Conservation (phyloP, 345 rosid species). For the Boechera stricta region DNA sequence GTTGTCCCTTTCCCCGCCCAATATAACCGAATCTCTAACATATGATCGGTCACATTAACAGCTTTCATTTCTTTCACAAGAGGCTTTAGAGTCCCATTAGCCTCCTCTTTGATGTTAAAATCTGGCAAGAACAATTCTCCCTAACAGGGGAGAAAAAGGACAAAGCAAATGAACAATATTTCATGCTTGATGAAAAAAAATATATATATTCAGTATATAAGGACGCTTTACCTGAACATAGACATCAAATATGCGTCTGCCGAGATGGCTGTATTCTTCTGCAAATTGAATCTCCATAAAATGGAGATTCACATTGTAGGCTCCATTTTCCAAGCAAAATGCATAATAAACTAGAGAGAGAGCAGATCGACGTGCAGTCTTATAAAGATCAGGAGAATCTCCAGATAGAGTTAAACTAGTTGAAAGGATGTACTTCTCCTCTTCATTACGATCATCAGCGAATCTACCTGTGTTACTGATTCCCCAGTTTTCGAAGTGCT, state of each 20-base stretch:
- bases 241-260: slow-evolving; percentile 67
- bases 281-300: slow-evolving; percentile 70
- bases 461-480: slow-evolving; percentile 35
- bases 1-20: slow-evolving; percentile 67
- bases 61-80: slow-evolving; percentile 16
- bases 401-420: neutral
- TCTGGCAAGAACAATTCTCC: slow-evolving; percentile 47
- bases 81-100: slow-evolving; percentile 49
- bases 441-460: neutral
- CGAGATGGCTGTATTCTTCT: slow-evolving; percentile 49
- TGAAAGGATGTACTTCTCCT: slow-evolving; percentile 1
- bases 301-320: slow-evolving; percentile 63
- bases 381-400: slow-evolving; percentile 44
- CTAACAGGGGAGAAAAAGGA: neutral
- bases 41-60: slow-evolving; percentile 43
- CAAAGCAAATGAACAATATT: neutral
- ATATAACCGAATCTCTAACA: slow-evolving; percentile 58
- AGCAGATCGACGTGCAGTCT: slow-evolving; percentile 63
- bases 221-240: slow-evolving; percentile 53
- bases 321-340: slow-evolving; percentile 64
- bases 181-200: too few species aligned
- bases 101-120: slow-evolving; percentile 59
- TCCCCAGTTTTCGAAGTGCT: slow-evolving; percentile 26
- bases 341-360: slow-evolving; percentile 64
- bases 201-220: too few species aligned